Conservation (phyloP, 176 grass and related monocot species). For the Eremochloa ophiuroides region DNA sequence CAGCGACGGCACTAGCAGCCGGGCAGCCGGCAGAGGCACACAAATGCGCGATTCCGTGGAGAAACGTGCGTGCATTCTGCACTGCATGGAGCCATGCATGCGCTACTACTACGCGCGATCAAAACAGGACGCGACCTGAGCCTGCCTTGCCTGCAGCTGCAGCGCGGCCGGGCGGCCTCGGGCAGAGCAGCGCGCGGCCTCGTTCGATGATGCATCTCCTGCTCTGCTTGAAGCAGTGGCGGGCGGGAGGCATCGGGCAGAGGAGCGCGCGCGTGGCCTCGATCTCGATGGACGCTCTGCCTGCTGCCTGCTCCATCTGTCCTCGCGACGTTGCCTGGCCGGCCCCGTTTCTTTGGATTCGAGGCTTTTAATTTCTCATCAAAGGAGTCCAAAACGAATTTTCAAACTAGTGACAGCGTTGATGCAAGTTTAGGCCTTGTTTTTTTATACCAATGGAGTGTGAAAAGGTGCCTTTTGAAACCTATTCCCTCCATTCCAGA, state of each 20-base stretch:
- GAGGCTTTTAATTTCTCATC: not conserved
- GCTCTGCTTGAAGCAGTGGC: too few species aligned
- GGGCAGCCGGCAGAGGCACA: too few species aligned
- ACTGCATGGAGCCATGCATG: too few species aligned
- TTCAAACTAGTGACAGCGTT: too few species aligned
- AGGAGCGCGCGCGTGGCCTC: not conserved
- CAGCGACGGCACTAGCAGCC: not conserved
- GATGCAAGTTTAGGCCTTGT: too few species aligned
- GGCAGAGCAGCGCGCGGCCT: not conserved
- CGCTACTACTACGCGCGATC: too few species aligned
- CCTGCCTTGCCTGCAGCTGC: not conserved
- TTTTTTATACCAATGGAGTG: too few species aligned
- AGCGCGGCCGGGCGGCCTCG: not conserved
- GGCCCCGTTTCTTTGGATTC: not conserved
- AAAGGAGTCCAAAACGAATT: not conserved
- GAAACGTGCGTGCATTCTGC: too few species aligned
- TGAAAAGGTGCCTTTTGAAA: too few species aligned
- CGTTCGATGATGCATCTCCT: not conserved
- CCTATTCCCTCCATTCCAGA: too few species aligned
- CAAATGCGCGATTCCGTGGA: too few species aligned
- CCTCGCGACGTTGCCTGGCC: not conserved
- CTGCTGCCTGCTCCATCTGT: not conserved
- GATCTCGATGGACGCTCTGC: not conserved
- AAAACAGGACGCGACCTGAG: too few species aligned
- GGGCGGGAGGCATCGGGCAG: not conserved